A percentile compares a stretch with the other conserved stretches of the same genome.
Conservation (phyloP, 768 basidiomycete species). For the Russula ochroleuca region DNA sequence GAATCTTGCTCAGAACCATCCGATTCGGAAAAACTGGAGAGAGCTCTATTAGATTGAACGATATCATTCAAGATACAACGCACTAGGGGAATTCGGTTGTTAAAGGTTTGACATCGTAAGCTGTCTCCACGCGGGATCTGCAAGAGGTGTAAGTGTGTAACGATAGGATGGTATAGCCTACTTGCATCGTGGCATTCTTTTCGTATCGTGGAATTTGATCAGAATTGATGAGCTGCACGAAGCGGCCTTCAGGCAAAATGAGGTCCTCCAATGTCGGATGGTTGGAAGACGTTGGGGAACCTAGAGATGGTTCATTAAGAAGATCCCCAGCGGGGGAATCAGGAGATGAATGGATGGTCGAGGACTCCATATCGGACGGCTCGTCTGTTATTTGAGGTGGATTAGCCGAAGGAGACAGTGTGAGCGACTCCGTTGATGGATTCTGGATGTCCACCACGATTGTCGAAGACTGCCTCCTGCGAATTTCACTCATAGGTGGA, state of each 20-base stretch:
- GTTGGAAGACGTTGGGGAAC: neutral
- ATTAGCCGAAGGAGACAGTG: neutral
- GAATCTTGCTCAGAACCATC: neutral
- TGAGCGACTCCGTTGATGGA: constrained; percentile 17
- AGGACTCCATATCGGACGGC: neutral
- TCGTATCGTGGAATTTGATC: constrained; percentile 21
- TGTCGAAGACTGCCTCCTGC: constrained; percentile 8
- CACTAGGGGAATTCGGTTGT: constrained; percentile 9
- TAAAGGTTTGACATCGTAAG: neutral
- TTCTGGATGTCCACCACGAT: constrained; percentile 2
- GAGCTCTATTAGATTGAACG: too few relatives aligned
- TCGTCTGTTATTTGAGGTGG: neutral
- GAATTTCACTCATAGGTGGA: neutral
- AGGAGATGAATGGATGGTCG: neutral
- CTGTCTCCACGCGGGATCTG: constrained; percentile 4
- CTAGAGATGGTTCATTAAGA: neutral
- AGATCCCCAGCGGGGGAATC: neutral
- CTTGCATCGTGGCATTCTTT: constrained; percentile 5
- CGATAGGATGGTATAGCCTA: neutral
- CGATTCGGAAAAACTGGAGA: neutral
- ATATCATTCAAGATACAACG: neutral
- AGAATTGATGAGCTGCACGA: constrained; percentile 5
- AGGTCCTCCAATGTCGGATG: neutral
- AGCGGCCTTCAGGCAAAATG: neutral
- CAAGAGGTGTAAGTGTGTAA: neutral